Base-by-base conservation (phyloP, 1,284 basidiomycete genomes). In the Trichosporon sp. region DNA sequence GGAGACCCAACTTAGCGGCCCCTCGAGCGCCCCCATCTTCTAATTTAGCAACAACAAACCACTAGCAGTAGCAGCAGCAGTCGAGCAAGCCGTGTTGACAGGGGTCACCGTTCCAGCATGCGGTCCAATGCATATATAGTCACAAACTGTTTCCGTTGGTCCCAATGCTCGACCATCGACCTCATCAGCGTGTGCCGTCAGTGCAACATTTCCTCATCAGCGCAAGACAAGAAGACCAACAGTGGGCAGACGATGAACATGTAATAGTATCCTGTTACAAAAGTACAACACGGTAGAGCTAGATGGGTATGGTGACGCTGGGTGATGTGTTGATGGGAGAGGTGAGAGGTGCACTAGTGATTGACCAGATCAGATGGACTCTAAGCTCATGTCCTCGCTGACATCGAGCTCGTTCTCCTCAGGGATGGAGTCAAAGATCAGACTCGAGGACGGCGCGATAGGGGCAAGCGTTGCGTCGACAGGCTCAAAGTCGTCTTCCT, bases 1-100 rank as follows among this genome's bases (percentile, higher is more conserved):
- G 65, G 37, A 61, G 10, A 60, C 59, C 46, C 68, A 69, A 61
- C 65, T 65, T 3, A 10, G 46, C 1, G 67, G n/a, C 19, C 66
- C 64, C n/a, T 56, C 62, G 16, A 37, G 46, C 25, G 64, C 65
- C 25, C 67, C 65, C 14, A 60, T 64, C 33, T 64, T 66, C 37
- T 69, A 66, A 29, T 31, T 16, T 32, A 29, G 33, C 13, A 14
- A 61, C 29, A 46, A n/a, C n/a, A n/a, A n/a, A n/a, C n/a, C n/a
- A n/a, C n/a, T n/a, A n/a, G n/a, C n/a, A n/a, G n/a, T n/a, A n/a
- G n/a, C 33, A 27, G 6, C 23, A 37, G 31, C 33, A 25, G 23
- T 23, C 23, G n/a, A 58, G 34, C 21, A 13, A 29, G 6, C 52
- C 27, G 14, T 14, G 36, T 21, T 19, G 19, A 21, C 23, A 23